A percentile compares a stretch with the other conserved stretches of the same genome.
Conservation (phyloP, 2,329 filamentous ascomycete species). For the Fonsecaea nubica region DNA sequence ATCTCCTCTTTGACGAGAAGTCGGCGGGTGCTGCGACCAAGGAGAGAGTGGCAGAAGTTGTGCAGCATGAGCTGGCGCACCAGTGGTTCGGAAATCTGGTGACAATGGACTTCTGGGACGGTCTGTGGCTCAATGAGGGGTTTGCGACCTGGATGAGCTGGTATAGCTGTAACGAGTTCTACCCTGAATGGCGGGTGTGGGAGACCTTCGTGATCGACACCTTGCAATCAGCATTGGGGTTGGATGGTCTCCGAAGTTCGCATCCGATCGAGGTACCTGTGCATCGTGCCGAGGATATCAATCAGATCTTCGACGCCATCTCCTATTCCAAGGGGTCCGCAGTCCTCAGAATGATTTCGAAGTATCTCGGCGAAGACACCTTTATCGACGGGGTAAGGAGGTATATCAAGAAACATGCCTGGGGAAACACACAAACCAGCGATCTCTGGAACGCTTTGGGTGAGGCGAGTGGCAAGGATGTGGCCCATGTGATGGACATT, state of each 20-base stretch:
- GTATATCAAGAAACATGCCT: conserved; percentile 96
- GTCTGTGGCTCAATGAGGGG: conserved; percentile 92
- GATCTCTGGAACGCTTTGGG: conserved; percentile 89
- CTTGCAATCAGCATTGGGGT: conserved; percentile 81
- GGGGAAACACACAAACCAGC: conserved; percentile 88
- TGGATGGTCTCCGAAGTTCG: conserved; percentile 91
- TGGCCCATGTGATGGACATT: conserved; percentile 88
- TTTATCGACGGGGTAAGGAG: conserved; percentile 91
- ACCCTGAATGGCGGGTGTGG: conserved; percentile 98
- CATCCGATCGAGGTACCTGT: conserved; percentile 97
- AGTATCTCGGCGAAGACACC: conserved; percentile 86
- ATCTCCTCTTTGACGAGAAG: conserved; percentile 89
- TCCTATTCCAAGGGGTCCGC: conserved; percentile 97
- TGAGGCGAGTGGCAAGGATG: conserved; percentile 87
- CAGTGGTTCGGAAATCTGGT: conserved; percentile 99
- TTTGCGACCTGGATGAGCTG: conserved; percentile 93
- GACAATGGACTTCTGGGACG: conserved; percentile 99
- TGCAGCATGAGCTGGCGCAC: conserved; percentile 95
- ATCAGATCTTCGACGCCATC: conserved; percentile 97
- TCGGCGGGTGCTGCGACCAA: conserved; percentile 86
- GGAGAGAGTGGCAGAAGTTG: conserved; percentile 91
- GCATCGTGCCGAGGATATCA: conserved; percentile 93
- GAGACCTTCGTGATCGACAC: conserved; percentile 93
- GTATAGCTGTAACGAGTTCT: conserved; percentile 94
- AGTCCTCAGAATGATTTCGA: conserved; percentile 95